Evolutionary conservation across 2,329 filamentous ascomycete genomes (phyloP), one percentile per base, ranked within the genome.

Genomic region (Ceratocystis diversiconidia): DNA sequence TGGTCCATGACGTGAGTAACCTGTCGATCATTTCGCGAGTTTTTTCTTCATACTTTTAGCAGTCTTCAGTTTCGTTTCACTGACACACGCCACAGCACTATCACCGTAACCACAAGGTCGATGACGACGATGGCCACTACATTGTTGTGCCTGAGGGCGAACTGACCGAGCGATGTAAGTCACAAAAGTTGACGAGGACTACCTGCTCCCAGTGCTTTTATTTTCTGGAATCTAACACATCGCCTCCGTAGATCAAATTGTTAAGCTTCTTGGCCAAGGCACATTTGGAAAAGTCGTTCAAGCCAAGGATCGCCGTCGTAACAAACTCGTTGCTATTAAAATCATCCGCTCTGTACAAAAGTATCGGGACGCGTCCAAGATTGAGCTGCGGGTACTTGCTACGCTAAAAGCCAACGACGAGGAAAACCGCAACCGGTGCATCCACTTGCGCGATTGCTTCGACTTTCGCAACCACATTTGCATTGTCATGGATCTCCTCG

Each of bases 281-380:
- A 99, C 94, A 0, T 99, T 99, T 73, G 94, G 94, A 73, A 99
- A 99, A 75, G 94, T 99, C 17, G 94, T 99, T 19, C 88, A 96
- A 75, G 94, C 94, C 63, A 86, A 84, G 70, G 94, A 99, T 73
- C 84, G 84, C 68, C 83, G 83, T 71, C 86, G 85, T 69, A 87
- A 87, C 70, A 90, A 92, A 73, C 74, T 80, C 4, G 95, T 95
- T 48, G 94, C 94, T 43, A 90, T 99, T 75, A 99, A 99, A 76
- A 95, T 99, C 74, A 97, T 99, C 70, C 87, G 94, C 70, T 96
- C 94, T 0, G 94, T 99, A 12, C 94, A 96, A 73, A 99, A 99
- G 74, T 99, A 99, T 73, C 87, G 94, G 60, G 94, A 99, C 76
- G 94, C 94, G 44, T 95, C 90, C 7, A 85, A 91, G 69, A 99